Conservation (phyloP, 257 asterid species). For the Nicotiana obtusifolia region DNA sequence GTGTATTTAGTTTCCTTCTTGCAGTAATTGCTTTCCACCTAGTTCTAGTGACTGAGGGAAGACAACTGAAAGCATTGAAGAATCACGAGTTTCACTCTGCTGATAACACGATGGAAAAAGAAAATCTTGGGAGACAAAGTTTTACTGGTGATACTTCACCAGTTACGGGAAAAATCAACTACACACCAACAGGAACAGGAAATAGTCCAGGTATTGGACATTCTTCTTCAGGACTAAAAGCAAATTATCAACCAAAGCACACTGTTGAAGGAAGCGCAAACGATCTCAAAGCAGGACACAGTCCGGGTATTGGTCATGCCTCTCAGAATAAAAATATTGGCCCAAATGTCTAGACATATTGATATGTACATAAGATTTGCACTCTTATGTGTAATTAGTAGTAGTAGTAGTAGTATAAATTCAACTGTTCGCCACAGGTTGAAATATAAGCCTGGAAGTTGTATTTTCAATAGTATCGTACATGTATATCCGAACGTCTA, state of each 20-base stretch:
- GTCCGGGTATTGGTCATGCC: constrained; percentile 62
- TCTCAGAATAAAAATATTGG: constrained; percentile 15
- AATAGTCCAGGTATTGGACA: constrained; percentile 75
- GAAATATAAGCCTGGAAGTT: background rate
- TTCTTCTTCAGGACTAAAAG: constrained; percentile 11
- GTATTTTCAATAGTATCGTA: background rate
- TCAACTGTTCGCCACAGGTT: background rate
- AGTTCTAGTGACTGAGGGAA: constrained; percentile 34
- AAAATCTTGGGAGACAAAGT: background rate
- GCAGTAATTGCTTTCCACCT: constrained; percentile 17
- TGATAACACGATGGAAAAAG: constrained; percentile 5
- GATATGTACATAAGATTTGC: constrained; percentile 1
- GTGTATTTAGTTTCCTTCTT: constrained; percentile 30
- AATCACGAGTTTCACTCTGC: constrained; percentile 8
- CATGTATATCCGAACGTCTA: background rate
- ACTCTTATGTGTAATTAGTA: constrained; percentile 14
- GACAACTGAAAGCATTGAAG: constrained; percentile 30
- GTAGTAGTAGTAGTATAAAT: too few species aligned
- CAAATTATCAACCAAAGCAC: constrained; percentile 14
- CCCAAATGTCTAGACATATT: constrained; percentile 30
- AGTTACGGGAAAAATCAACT: background rate
- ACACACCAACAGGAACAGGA: constrained; percentile 42
- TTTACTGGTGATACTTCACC: constrained; percentile 2
- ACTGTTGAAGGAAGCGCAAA: constrained; percentile 7
- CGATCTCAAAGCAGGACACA: constrained; percentile 45